phyloP scores from a whole-genome alignment of 257 asterid species.

The Solanum pennellii region DNA sequence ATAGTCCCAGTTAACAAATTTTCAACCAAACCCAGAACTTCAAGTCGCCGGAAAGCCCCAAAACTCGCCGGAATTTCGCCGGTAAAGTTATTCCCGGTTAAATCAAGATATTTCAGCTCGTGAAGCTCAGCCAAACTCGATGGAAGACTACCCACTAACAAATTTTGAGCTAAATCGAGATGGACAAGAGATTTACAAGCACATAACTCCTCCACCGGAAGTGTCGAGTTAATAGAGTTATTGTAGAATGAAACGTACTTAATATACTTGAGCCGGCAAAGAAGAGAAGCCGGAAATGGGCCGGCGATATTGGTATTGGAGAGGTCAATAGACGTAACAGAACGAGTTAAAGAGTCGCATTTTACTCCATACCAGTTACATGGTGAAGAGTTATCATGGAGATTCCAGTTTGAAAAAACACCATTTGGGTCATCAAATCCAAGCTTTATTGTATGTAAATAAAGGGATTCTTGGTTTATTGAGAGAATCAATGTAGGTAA shows the following conservation, averaged over 20 bases:
- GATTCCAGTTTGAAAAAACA: slow-evolving; percentile 58
- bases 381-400: slow-evolving; percentile 30
- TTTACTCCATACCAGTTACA: slow-evolving; percentile 75
- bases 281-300: slow-evolving; percentile 54
- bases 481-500: slow-evolving; percentile 19
- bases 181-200: slow-evolving; percentile 53
- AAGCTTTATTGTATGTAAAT: slow-evolving; percentile 49
- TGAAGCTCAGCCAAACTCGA: slow-evolving; percentile 41
- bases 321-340: slow-evolving; percentile 65
- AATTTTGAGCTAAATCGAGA: slow-evolving; percentile 76
- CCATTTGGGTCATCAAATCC: slow-evolving; percentile 66
- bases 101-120: slow-evolving; percentile 59
- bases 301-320: slow-evolving; percentile 73
- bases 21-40: slow-evolving; percentile 72
- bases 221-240: slow-evolving; percentile 59
- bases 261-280: slow-evolving; percentile 38
- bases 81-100: slow-evolving; percentile 82
- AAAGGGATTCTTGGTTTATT: slow-evolving; percentile 51
- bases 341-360: slow-evolving; percentile 32
- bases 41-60: slow-evolving; percentile 63
- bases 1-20: slow-evolving; percentile 66
- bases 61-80: slow-evolving; percentile 69
- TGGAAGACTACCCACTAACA: slow-evolving; percentile 64
- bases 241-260: slow-evolving; percentile 56
- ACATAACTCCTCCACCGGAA: slow-evolving; percentile 26